Evolutionary conservation across 495 filamentous ascomycete genomes (phyloP).

Genomic region (Neurospora sp.): DNA sequence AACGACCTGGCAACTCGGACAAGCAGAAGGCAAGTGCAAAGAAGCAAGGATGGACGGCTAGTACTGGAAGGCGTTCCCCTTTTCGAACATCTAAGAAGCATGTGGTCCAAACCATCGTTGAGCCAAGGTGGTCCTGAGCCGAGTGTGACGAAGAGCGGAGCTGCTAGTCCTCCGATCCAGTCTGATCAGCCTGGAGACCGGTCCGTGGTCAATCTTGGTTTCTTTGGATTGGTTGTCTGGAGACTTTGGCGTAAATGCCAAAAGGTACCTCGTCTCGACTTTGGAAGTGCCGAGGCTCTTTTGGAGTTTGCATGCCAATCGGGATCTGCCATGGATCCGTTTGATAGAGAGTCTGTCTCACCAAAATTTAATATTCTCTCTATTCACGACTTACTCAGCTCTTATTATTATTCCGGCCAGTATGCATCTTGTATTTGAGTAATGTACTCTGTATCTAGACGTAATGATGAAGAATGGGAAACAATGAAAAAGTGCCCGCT

Average conservation of each 20-base stretch:
- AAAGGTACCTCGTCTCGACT: background rate
- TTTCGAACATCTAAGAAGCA: slow-evolving; percentile 13
- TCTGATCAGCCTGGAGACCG: background rate
- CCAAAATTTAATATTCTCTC: background rate
- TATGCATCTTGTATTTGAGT: background rate
- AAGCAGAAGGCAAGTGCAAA: background rate
- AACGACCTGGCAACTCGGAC: background rate
- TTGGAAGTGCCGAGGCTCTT: background rate
- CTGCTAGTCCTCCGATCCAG: slow-evolving; percentile 3
- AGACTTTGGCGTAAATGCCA: background rate
- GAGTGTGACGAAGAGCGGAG: slow-evolving; percentile 13
- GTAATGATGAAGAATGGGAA: background rate
- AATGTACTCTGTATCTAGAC: background rate
- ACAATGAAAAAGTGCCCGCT: background rate
- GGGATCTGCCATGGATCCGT: background rate
- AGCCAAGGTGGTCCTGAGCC: slow-evolving; percentile 6
- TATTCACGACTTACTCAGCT: background rate
- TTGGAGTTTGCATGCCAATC: background rate
- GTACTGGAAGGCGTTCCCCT: slow-evolving; percentile 7
- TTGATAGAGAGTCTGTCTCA: background rate
- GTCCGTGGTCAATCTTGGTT: background rate
- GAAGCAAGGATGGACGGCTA: background rate
- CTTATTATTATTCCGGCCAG: background rate
- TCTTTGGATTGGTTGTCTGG: background rate
- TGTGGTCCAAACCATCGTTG: slow-evolving; percentile 6